Evolutionary conservation across 306 rosid species (phyloP), one percentile per base, ranked within the genome.

Genomic region (Adenanthera pavonina): DNA sequence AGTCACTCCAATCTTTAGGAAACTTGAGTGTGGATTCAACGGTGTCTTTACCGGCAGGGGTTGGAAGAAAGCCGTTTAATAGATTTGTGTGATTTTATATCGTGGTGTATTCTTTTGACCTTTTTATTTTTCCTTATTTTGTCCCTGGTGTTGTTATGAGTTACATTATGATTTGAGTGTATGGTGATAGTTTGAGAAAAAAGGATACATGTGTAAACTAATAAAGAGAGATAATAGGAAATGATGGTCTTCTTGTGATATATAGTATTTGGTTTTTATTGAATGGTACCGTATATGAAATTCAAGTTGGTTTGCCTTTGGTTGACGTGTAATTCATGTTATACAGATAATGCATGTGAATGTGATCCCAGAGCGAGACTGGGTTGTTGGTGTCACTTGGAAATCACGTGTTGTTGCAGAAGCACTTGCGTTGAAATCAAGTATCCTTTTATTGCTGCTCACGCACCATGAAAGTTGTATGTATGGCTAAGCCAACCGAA

Each of bases 41-140:
- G 0, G 86, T 86, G 49, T 96, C 98, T 30, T 78, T 96, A 91
- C 99, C 99, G 1, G 91, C 86, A 6, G 92, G 91, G 36, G 88
- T 91, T 60, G 97, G 94, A 78, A 91, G 97, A 84, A 93, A 85
- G 91, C 99, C 99, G 54, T 96, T 96, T 92, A 92, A 91, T 86
- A 84, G 99, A 96, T 93, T 93, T 89, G 99, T 91, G 98, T 96
- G 99, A 96, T 17, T 84, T 75, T 78, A 54, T 66, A 46, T 56
- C 35, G 34, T 77, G 57, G 52, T n/a, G 69, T 78, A 13, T 84
- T 71, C 81, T 85, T 86, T 80, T 86, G 72, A 86, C 83, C 91
- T 43, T 77, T 84, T 51, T 84, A 76, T n/a, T n/a, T n/a, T n/a
- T n/a, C n/a, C 57, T 52, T 52, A 49, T 35, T 81, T 76, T 51